Percentiles rank a stretch among this genome's conserved stretches.
Conservation (phyloP, 306 rosid species). For the Glycine tomentella region DNA sequence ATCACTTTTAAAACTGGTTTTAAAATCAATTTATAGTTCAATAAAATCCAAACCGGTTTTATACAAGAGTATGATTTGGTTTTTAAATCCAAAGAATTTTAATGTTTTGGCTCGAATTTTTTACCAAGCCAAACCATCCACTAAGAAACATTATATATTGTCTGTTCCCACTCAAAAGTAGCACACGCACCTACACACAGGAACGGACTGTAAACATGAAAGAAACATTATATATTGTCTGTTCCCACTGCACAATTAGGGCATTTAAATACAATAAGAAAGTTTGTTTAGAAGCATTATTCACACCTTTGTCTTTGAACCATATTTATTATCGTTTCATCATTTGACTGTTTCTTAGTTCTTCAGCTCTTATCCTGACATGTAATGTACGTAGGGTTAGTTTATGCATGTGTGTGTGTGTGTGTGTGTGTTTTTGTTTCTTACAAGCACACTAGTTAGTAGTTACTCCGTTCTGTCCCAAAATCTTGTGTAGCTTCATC, state of each 20-base stretch:
- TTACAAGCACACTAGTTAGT: constrained; percentile 20
- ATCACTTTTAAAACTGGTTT: neutral
- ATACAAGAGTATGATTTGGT: neutral
- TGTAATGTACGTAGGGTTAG: constrained; percentile 16
- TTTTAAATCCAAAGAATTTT: neutral
- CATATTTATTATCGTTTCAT: constrained; percentile 31
- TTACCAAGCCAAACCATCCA: neutral
- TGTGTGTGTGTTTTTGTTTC: constrained; percentile 16
- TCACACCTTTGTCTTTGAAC: neutral
- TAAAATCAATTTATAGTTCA: neutral
- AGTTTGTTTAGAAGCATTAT: constrained; percentile 8
- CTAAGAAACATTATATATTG: neutral
- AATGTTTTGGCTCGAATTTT: neutral
- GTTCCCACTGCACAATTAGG: neutral
- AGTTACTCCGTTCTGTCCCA: constrained; percentile 14
- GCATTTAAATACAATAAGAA: constrained; percentile 15
- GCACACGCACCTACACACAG: too few species aligned
- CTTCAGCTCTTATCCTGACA: constrained; percentile 19
- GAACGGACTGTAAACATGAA: neutral
- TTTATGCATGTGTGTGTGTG: neutral
- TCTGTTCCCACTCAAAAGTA: neutral
- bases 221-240: constrained; percentile 1
- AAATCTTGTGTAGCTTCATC: neutral
- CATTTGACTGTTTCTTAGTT: constrained; percentile 26
- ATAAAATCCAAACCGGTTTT: neutral